A percentile compares a stretch with the other conserved stretches of the same genome.
phyloP scores from a whole-genome alignment of 148 eudicot genomes.

The Rhododendron molle region DNA sequence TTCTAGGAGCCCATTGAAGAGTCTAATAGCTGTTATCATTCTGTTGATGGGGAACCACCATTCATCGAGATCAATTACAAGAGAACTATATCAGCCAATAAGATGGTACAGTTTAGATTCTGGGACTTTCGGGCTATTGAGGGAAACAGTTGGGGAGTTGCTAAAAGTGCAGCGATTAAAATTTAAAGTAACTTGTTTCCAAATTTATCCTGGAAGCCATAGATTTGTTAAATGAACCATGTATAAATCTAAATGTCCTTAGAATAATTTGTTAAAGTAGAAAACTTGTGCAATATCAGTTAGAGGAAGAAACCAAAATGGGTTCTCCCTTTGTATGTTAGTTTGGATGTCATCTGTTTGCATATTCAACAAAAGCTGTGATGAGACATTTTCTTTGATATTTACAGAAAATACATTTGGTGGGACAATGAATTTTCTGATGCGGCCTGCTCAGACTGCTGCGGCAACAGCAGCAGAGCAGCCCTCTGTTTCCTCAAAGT shows the following conservation, averaged over 20 bases:
- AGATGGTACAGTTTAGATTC: background rate
- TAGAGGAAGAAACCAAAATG: background rate
- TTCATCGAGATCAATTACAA: background rate
- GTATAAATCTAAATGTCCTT: background rate
- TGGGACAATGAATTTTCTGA: slow-evolving; percentile 76
- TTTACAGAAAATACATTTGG: slow-evolving; percentile 22
- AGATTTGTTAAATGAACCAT: background rate
- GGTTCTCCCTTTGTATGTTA: background rate
- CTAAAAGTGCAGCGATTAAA: background rate
- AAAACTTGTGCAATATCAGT: background rate
- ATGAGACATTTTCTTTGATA: background rate
- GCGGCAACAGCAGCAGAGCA: slow-evolving; percentile 45
- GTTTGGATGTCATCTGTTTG: background rate
- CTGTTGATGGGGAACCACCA: background rate
- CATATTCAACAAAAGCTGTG: background rate
- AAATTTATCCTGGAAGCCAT: background rate
- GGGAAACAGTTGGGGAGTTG: background rate
- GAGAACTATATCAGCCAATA: background rate
- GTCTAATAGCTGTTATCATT: background rate
- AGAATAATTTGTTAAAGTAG: background rate
- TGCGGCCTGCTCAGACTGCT: slow-evolving; percentile 62
- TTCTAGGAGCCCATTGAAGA: background rate
- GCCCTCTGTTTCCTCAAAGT: slow-evolving; percentile 23
- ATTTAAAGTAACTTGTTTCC: background rate
- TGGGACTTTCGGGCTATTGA: background rate